Conservation (phyloP, 2,329 filamentous ascomycete species). For the Grosmannia clavigera region DNA sequence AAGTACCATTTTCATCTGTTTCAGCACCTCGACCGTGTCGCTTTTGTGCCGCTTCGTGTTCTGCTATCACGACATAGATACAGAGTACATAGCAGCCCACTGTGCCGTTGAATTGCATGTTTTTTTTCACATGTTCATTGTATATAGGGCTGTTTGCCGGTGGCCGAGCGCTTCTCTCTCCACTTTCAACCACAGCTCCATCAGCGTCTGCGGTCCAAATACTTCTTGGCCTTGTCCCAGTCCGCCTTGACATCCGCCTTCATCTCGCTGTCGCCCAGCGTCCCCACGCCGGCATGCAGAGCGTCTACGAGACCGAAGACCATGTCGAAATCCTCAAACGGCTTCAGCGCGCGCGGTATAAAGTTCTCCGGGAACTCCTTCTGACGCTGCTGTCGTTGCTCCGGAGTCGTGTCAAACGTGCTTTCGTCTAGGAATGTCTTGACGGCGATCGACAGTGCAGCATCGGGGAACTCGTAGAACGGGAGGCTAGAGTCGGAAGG, state of each 20-base stretch:
- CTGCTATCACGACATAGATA: no score
- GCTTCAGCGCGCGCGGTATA: constrained; percentile 46
- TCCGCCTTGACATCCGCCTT: constrained; percentile 31
- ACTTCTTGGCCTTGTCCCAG: constrained; percentile 44
- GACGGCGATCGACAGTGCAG: constrained; percentile 65
- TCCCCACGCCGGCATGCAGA: constrained; percentile 43
- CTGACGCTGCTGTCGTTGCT: constrained; percentile 26
- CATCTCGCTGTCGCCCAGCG: constrained; percentile 35
- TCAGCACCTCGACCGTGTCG: no score
- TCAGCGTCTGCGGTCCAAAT: constrained; percentile 25
- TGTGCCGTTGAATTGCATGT: background rate
- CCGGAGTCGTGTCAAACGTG: constrained; percentile 43
- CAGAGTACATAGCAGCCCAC: background rate
- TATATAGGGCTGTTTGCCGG: no score
- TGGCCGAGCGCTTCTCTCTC: background rate
- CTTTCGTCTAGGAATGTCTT: constrained; percentile 57
- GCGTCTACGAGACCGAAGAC: constrained; percentile 46
- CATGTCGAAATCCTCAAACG: constrained; percentile 47
- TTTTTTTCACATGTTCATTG: no score
- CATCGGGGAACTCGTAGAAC: constrained; percentile 44
- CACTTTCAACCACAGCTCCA: background rate
- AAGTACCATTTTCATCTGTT: no score
- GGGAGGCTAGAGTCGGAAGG: constrained; percentile 11
- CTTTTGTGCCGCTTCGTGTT: no score
- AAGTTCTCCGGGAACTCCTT: constrained; percentile 38